Evolutionary conservation across 345 rosid genomes (phyloP).

Genomic region (Jatropha curcas): DNA sequence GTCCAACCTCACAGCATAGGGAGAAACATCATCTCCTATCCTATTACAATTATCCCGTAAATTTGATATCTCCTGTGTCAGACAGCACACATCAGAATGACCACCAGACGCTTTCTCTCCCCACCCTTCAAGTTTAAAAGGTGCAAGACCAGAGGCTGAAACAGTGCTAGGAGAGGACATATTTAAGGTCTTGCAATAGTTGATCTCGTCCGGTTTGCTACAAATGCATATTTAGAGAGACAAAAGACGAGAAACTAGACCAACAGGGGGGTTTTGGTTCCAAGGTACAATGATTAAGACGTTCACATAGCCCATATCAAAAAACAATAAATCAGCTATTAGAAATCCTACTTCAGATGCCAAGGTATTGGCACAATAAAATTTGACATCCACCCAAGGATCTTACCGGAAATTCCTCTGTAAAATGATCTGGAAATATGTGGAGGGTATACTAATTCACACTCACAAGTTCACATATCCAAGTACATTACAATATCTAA

Average conservation of each 20-base stretch:
- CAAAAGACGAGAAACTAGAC: no score
- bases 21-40: constrained; percentile 34
- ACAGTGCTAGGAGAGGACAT: no score
- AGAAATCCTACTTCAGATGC: not conserved
- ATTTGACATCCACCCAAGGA: not conserved
- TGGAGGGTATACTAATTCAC: not conserved
- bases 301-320: not conserved
- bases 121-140: no score
- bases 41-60: constrained; percentile 40
- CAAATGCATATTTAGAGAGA: no score
- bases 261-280: no score
- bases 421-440: not conserved
- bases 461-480: not conserved
- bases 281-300: not conserved
- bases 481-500: not conserved
- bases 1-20: constrained; percentile 43
- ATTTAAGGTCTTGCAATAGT: not conserved
- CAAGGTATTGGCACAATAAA: not conserved
- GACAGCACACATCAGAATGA: not conserved
- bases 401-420: not conserved
- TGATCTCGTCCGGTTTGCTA: no score
- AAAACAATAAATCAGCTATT: not conserved
- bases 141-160: not conserved
- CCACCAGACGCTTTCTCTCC: not conserved
- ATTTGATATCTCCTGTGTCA: constrained; percentile 28